These are phyloP conservation scores for Microsporum ferrugineum DNA, from an alignment of 2,329 filamentous ascomycete genomes.

Conservation along the genomic window DNA sequence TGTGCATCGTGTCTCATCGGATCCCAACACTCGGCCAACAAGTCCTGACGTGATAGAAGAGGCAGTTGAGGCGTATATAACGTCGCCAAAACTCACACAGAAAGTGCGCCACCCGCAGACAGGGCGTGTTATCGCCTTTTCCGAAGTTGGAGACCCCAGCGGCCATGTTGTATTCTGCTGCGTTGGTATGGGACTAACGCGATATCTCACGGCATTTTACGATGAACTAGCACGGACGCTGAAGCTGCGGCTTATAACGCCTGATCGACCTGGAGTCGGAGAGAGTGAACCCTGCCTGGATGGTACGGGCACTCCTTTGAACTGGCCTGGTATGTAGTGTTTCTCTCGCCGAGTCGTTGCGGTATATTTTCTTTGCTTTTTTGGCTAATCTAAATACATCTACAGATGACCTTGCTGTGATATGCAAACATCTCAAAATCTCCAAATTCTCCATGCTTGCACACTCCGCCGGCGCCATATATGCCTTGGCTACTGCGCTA, in stretches of 20 bases:
- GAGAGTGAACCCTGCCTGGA: slow-evolving; percentile 79
- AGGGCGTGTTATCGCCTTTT: slow-evolving; percentile 83
- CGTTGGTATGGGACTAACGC: slow-evolving; percentile 91
- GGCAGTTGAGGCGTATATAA: slow-evolving; percentile 74
- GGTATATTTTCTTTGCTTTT: neutral
- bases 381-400: slow-evolving; percentile 13
- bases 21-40: slow-evolving; percentile 42
- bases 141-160: slow-evolving; percentile 85
- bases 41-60: slow-evolving; percentile 82
- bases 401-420: slow-evolving; percentile 72
- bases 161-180: slow-evolving; percentile 92
- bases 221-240: slow-evolving; percentile 85
- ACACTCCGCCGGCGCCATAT: slow-evolving; percentile 95
- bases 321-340: slow-evolving; percentile 68
- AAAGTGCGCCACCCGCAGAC: slow-evolving; percentile 78
- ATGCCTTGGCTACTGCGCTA: slow-evolving; percentile 85
- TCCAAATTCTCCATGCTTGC: slow-evolving; percentile 93
- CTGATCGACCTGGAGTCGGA: slow-evolving; percentile 86
- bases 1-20: slow-evolving; percentile 4
- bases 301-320: slow-evolving; percentile 71
- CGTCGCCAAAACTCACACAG: slow-evolving; percentile 72
- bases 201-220: slow-evolving; percentile 94
- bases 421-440: slow-evolving; percentile 83
- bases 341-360: neutral
- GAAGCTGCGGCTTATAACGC: slow-evolving; percentile 80